phyloP scores from a whole-genome alignment of 2,329 filamentous ascomycete genomes.

The Aspergillus neoniger region DNA sequence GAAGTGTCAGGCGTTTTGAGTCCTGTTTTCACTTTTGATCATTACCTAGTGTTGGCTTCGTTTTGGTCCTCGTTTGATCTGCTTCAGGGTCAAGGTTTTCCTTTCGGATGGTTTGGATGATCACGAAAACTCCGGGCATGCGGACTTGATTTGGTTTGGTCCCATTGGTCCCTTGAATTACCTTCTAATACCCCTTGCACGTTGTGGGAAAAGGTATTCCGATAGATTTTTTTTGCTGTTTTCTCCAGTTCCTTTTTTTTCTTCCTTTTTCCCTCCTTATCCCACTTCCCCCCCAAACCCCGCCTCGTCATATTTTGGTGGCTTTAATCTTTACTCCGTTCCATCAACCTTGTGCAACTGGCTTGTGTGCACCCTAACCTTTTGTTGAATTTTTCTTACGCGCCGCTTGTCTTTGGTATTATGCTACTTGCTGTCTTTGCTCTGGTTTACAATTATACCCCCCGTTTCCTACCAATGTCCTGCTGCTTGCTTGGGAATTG shows the following conservation, averaged over 20 bases:
- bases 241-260: constrained; percentile 3
- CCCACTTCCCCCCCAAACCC: not conserved
- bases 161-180: constrained; percentile 19
- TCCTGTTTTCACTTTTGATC: constrained; percentile 13
- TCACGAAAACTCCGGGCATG: constrained; percentile 15
- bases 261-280: constrained; percentile 14
- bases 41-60: constrained; percentile 11
- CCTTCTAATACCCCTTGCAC: constrained; percentile 27
- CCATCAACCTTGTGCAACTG: not conserved
- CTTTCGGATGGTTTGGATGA: constrained; percentile 14
- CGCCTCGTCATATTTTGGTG: not conserved
- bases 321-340: constrained; percentile 6
- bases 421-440: not conserved
- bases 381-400: not conserved
- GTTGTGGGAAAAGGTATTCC: constrained; percentile 25
- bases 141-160: constrained; percentile 23
- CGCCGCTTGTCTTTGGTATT: not conserved
- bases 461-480: constrained; percentile 6
- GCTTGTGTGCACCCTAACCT: not conserved
- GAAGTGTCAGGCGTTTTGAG: constrained; percentile 35
- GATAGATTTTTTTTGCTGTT: constrained; percentile 27
- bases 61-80: constrained; percentile 14
- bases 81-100: constrained; percentile 16
- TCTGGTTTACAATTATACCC: constrained; percentile 18
- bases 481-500: constrained; percentile 7